Evolutionary conservation across 2,329 filamentous ascomycete genomes (phyloP).

Genomic region (Tolypocladium ophioglossoides): DNA sequence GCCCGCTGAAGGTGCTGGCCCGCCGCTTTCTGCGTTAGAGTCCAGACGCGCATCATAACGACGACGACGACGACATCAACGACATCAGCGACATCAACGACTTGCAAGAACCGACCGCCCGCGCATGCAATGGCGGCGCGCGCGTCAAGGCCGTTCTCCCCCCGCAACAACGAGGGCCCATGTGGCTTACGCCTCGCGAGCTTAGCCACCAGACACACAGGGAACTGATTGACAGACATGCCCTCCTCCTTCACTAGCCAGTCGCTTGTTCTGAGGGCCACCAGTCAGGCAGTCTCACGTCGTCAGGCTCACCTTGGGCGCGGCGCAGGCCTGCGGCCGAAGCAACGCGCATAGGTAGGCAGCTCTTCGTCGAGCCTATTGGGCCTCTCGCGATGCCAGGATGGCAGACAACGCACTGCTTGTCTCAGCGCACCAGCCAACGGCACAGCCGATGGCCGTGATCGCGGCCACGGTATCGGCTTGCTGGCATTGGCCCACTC

Average conservation of each 20-base stretch:
- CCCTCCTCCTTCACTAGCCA: background rate
- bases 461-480: background rate
- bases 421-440: background rate
- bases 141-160: no score
- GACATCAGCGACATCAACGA: no score
- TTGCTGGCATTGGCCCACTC: background rate
- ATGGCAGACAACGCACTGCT: background rate
- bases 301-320: background rate
- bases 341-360: background rate
- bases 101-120: background rate
- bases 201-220: background rate
- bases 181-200: background rate
- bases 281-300: background rate
- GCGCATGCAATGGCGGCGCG: background rate
- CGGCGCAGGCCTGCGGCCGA: background rate
- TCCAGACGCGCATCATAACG: background rate
- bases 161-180: background rate
- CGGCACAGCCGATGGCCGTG: background rate
- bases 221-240: no score
- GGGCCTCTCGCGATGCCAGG: background rate
- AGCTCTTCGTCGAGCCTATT: background rate
- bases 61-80: background rate
- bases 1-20: background rate
- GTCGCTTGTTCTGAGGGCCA: background rate
- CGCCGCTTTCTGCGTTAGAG: no score